Conservation (phyloP, 768 basidiomycete species). For the Amanita subjunquillea region DNA sequence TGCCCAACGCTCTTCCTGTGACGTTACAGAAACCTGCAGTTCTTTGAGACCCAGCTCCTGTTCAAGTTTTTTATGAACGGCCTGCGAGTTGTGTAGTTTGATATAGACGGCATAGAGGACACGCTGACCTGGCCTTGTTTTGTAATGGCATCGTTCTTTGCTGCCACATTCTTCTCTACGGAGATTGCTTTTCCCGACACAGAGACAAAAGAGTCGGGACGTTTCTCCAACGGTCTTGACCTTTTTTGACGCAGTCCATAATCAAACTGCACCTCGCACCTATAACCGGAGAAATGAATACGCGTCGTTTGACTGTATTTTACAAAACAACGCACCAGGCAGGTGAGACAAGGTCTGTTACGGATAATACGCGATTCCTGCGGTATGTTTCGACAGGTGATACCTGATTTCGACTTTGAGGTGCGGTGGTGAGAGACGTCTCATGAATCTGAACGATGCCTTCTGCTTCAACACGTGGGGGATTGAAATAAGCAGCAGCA, state of each 20-base stretch:
- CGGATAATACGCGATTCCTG: conserved; percentile 36
- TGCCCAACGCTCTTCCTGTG: conserved; percentile 70
- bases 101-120: neutral
- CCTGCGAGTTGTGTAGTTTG: conserved; percentile 23
- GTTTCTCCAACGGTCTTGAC: conserved; percentile 31
- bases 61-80: conserved; percentile 71
- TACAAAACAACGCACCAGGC: conserved; percentile 36
- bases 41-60: conserved; percentile 55
- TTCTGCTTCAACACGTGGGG: conserved; percentile 27
- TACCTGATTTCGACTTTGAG: neutral
- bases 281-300: conserved; percentile 14
- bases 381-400: conserved; percentile 34
- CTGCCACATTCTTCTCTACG: conserved; percentile 40
- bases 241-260: conserved; percentile 60
- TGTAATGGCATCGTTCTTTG: conserved; percentile 41
- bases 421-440: neutral
- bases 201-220: conserved; percentile 49
- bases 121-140: conserved; percentile 44
- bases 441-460: conserved; percentile 1
- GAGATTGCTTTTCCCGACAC: conserved; percentile 49
- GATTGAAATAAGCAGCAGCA: conserved; percentile 10
- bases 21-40: conserved; percentile 36
- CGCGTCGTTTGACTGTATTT: neutral
- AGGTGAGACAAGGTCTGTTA: conserved; percentile 52
- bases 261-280: conserved; percentile 78